Percentiles rank a stretch among this genome's conserved stretches.
These are phyloP conservation scores for Chaetomium sp. DNA, from an alignment of 2,329 filamentous ascomycete genomes.

Conservation along the genomic window DNA sequence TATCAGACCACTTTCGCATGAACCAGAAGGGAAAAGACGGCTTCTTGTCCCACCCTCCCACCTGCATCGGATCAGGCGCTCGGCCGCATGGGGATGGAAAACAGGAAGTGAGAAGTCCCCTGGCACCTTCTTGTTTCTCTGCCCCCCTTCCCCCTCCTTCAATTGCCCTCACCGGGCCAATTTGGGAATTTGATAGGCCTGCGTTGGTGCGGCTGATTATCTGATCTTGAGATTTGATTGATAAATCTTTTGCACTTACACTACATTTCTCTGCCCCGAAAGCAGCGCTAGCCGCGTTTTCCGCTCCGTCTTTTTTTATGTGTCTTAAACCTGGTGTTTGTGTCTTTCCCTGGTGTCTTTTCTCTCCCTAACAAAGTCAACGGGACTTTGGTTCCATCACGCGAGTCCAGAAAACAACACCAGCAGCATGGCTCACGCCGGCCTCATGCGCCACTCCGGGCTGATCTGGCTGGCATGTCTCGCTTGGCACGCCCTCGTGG, in stretches of 20 bases:
- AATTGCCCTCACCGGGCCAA: too few relatives aligned
- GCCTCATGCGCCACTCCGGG: neutral
- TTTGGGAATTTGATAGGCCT: slow-evolving; percentile 3
- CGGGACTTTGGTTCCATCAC: neutral
- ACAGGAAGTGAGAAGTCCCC: neutral
- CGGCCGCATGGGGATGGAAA: too few relatives aligned
- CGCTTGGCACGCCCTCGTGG: slow-evolving; percentile 9
- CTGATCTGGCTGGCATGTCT: slow-evolving; percentile 1
- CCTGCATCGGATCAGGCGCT: too few relatives aligned
- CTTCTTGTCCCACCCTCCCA: too few relatives aligned
- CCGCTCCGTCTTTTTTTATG: neutral
- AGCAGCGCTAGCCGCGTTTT: neutral
- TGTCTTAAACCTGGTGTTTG: neutral
- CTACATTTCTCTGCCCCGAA: neutral
- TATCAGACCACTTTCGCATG: too few relatives aligned
- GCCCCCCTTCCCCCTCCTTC: neutral
- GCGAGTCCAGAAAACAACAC: neutral
- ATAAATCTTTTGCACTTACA: slow-evolving; percentile 13
- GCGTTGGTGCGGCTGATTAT: neutral
- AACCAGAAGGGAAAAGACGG: too few relatives aligned
- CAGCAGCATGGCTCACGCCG: neutral
- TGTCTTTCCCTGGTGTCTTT: too few relatives aligned
- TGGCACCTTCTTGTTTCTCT: neutral
- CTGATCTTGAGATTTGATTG: slow-evolving; percentile 16
- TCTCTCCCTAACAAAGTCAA: neutral